Conservation (phyloP, 306 rosid genomes). For the Quercus variabilis region DNA sequence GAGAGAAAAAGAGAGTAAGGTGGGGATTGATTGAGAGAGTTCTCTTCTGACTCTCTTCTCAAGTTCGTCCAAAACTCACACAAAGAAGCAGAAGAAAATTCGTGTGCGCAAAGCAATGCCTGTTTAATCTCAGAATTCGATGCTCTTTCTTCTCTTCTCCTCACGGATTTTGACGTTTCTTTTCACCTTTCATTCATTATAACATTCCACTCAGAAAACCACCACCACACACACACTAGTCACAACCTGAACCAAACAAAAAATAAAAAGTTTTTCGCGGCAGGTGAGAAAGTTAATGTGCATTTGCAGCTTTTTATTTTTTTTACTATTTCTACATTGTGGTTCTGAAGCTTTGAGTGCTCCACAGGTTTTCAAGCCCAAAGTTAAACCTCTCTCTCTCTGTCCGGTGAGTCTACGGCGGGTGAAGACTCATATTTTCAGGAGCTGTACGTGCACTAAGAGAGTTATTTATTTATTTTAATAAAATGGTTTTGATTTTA, state of each 20-base stretch:
- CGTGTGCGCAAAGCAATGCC: slow-evolving; percentile 70
- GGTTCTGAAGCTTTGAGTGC: background rate
- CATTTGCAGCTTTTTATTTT: background rate
- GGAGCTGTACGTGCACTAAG: background rate
- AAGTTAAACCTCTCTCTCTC: background rate
- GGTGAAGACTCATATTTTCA: background rate
- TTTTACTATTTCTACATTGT: slow-evolving; percentile 15
- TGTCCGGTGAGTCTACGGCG: background rate
- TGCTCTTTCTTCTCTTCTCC: slow-evolving; percentile 11
- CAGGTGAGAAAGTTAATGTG: background rate
- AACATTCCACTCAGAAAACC: background rate
- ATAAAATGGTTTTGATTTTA: background rate
- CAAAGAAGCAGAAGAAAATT: slow-evolving; percentile 25
- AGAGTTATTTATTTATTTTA: slow-evolving; percentile 12
- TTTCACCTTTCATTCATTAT: background rate
- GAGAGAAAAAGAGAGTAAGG: slow-evolving; percentile 9
- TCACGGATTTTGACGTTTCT: slow-evolving; percentile 26
- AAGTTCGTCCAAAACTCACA: slow-evolving; percentile 17
- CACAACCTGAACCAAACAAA: background rate
- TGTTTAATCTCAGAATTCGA: slow-evolving; percentile 40
- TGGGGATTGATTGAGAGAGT: background rate
- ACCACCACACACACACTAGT: background rate
- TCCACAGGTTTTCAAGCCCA: no score
- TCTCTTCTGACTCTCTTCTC: slow-evolving; percentile 1
- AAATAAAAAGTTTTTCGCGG: background rate